Evolutionary conservation across 106 monocot genomes (phyloP).

Genomic region (Apostasia ramifera): DNA sequence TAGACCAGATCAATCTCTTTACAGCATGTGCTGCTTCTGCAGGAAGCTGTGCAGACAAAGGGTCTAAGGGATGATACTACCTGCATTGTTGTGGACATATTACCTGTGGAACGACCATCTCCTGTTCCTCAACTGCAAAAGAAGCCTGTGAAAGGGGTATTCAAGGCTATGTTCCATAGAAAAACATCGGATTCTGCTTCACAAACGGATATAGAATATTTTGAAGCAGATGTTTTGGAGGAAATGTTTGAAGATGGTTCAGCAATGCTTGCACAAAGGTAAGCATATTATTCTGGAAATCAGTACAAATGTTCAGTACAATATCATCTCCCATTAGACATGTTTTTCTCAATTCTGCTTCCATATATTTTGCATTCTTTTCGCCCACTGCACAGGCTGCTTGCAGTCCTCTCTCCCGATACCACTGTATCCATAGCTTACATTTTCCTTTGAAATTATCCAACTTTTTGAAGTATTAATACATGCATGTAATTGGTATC

Average conservation of each 20-base stretch:
- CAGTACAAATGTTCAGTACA: too few relatives aligned
- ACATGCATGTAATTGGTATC: too few relatives aligned
- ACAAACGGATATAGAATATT: conserved; percentile 30
- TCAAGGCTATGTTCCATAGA: conserved; percentile 64
- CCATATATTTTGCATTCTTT: too few relatives aligned
- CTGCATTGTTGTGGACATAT: conserved; percentile 80
- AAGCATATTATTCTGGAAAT: neutral
- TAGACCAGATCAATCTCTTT: too few relatives aligned
- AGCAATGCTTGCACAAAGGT: conserved; percentile 59
- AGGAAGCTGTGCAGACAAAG: conserved; percentile 70
- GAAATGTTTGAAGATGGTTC: conserved; percentile 91
- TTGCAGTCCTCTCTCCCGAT: too few relatives aligned
- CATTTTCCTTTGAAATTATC: too few relatives aligned
- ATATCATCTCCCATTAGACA: too few relatives aligned
- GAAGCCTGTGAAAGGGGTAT: conserved; percentile 49
- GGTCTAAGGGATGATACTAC: conserved; percentile 91
- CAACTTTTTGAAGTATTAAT: too few relatives aligned
- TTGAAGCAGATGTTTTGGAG: conserved; percentile 51
- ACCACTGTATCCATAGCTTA: too few relatives aligned
- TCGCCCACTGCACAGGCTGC: too few relatives aligned
- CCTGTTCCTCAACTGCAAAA: conserved; percentile 29
- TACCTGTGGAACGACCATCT: conserved; percentile 57
- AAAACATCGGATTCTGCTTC: conserved; percentile 48
- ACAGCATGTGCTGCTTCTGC: conserved; percentile 4
- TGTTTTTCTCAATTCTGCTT: too few relatives aligned